Evolutionary conservation across 2,329 filamentous ascomycete genomes (phyloP).

Genomic region (Seiridium cupressi): DNA sequence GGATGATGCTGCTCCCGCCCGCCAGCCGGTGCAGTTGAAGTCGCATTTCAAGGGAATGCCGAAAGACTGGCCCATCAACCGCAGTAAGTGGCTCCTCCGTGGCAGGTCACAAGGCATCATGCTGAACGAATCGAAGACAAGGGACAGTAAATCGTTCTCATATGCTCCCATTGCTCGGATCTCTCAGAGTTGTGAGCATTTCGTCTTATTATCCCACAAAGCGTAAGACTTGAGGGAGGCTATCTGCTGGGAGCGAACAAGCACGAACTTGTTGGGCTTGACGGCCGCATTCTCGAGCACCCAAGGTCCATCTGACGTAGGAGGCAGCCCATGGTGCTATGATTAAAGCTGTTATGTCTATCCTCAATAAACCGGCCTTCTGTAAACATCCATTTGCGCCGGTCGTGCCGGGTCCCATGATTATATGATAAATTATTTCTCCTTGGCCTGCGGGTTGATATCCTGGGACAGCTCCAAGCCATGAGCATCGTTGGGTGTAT

Average conservation of each 20-base stretch:
- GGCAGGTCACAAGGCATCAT: background rate
- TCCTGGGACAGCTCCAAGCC: background rate
- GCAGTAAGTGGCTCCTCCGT: background rate
- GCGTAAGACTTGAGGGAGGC: no score
- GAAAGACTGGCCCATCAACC: slow-evolving; percentile 8
- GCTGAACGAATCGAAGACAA: background rate
- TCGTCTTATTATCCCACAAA: no score
- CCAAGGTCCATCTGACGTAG: no score
- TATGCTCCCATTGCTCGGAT: background rate
- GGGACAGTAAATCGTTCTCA: background rate
- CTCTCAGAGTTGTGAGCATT: background rate
- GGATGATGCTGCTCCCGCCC: background rate
- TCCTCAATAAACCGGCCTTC: background rate
- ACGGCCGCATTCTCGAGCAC: no score
- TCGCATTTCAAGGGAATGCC: slow-evolving; percentile 10
- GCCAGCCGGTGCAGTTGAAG: slow-evolving; percentile 1
- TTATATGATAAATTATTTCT: background rate
- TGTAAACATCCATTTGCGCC: background rate
- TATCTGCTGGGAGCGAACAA: no score
- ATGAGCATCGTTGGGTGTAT: background rate
- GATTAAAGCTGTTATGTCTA: background rate
- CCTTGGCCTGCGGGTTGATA: background rate
- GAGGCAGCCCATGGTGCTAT: no score
- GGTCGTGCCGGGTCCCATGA: background rate
- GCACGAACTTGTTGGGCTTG: no score